Evolutionary conservation across 1,284 basidiomycete species (phyloP).

Genomic region (Trametes versicolor): DNA sequence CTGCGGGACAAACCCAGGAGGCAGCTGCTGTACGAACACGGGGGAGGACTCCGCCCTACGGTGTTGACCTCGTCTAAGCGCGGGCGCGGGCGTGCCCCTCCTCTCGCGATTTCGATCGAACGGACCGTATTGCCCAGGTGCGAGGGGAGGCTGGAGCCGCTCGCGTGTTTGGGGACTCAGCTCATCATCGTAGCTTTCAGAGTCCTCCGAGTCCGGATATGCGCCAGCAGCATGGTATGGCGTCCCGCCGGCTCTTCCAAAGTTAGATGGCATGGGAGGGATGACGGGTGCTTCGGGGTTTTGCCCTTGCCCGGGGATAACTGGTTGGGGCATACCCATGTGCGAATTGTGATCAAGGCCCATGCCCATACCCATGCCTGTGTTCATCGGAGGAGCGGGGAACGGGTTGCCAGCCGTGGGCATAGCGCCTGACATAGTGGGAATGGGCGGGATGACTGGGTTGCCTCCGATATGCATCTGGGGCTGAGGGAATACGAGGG

Average conservation of each 20-base stretch:
- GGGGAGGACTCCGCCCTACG: slow-evolving; percentile 29
- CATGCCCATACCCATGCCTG: slow-evolving; percentile 29
- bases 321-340: slow-evolving; percentile 22
- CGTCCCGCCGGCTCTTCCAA: slow-evolving; percentile 19
- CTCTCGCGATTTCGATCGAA: slow-evolving; percentile 26
- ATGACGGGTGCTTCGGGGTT: slow-evolving; percentile 29
- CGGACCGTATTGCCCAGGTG: slow-evolving; percentile 38
- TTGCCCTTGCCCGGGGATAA: slow-evolving; percentile 21
- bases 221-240: slow-evolving; percentile 17
- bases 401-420: slow-evolving; percentile 32
- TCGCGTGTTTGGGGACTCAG: slow-evolving; percentile 29
- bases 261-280: slow-evolving; percentile 25
- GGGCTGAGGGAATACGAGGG: slow-evolving; percentile 24
- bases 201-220: slow-evolving; percentile 12
- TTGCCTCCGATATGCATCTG: slow-evolving; percentile 13
- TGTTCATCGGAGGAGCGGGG: slow-evolving; percentile 30
- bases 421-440: slow-evolving; percentile 23
- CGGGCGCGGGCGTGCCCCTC: slow-evolving; percentile 23
- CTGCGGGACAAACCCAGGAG: neutral
- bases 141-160: slow-evolving; percentile 32
- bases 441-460: slow-evolving; percentile 22
- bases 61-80: slow-evolving; percentile 21
- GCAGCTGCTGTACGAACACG: slow-evolving; percentile 5
- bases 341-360: neutral
- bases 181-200: slow-evolving; percentile 21